Evolutionary conservation across 2,329 filamentous ascomycete species (phyloP).

Genomic region (Samsoniella hepiali): DNA sequence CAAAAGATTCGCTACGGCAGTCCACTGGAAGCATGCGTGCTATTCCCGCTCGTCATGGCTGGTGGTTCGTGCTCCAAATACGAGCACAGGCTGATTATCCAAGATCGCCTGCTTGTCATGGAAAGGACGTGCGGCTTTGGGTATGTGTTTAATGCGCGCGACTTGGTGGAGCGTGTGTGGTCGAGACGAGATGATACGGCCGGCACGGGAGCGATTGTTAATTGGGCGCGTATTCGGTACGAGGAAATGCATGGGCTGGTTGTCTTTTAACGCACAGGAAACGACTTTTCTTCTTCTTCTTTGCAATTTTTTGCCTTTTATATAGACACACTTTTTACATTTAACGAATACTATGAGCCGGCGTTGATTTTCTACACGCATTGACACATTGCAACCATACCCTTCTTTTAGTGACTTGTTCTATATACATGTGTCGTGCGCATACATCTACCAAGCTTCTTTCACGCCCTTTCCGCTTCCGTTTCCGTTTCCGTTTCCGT

Average conservation of each 20-base stretch:
- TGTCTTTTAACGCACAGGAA: constrained; percentile 26
- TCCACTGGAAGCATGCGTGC: constrained; percentile 38
- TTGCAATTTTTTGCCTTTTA: neutral
- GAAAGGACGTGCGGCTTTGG: constrained; percentile 42
- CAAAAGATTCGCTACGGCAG: constrained; percentile 41
- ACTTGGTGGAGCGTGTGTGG: constrained; percentile 41
- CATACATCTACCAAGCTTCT: too few species aligned
- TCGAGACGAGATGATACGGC: constrained; percentile 28
- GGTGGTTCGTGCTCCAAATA: constrained; percentile 36
- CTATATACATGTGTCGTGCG: too few species aligned
- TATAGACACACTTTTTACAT: neutral
- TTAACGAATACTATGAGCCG: neutral
- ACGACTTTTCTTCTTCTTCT: neutral
- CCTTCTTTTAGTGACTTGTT: neutral
- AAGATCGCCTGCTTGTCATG: constrained; percentile 41
- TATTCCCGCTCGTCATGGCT: constrained; percentile 42
- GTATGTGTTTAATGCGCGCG: constrained; percentile 39
- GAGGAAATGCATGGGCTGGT: constrained; percentile 36
- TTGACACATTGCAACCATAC: neutral
- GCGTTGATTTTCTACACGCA: neutral
- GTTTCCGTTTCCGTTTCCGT: neutral
- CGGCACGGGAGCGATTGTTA: constrained; percentile 29
- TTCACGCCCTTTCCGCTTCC: neutral
- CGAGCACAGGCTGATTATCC: constrained; percentile 38
- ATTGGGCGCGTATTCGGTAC: constrained; percentile 35